Evolutionary conservation across 1,139 yeast species (phyloP), one percentile per base, ranked within the genome.

Genomic region (Geotrichum citri-aurantii): DNA sequence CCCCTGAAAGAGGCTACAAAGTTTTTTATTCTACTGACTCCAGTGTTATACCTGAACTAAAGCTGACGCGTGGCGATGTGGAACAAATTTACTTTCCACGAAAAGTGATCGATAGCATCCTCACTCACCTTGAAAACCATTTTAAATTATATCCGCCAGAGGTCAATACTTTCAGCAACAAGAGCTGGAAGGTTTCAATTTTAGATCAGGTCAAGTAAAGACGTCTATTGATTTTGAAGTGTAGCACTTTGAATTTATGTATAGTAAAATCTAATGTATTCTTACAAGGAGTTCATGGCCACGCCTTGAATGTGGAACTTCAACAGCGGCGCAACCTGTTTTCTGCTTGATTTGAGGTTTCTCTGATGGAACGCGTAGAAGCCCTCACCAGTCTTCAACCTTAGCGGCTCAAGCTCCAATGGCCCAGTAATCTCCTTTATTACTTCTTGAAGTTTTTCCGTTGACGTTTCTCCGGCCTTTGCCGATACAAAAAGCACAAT

Each of bases 241-340:
- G n/a, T 12, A n/a, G 37, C 23, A 44, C 4, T 44, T 19, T 42
- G 10, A 10, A 42, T 44, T 17, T 46, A 21, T 46, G 6, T 23
- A 46, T 23, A 21, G 6, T 26, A 46, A 7, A 46, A 46, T 23
- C 5, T 19, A 23, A 46, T 11, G 29, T 12, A 46, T 6, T 21
- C 19, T 21, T 61, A 62, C 33, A 61, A 27, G 29, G 60, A 44
- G 4, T 59, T 54, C 23, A 65, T 51, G 12, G 63, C 55, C 17
- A 61, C 62, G 11, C 67, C 68, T 24, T 67, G 67, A 17, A 70
- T 50, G 6, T 62, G 57, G 12, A 63, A 59, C 26, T 73, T 65
- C 24, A 72, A 55, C 27, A 69, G 55, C 1, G 96, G 96, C 8
- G 88, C 95, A n/a, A 91, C 89, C 69, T 88, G 95, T 68, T 91